A percentile compares a stretch with the other conserved stretches of the same genome.
Conservation (phyloP, 805 yeast genomes). For the Cyberlindnera maritima region DNA sequence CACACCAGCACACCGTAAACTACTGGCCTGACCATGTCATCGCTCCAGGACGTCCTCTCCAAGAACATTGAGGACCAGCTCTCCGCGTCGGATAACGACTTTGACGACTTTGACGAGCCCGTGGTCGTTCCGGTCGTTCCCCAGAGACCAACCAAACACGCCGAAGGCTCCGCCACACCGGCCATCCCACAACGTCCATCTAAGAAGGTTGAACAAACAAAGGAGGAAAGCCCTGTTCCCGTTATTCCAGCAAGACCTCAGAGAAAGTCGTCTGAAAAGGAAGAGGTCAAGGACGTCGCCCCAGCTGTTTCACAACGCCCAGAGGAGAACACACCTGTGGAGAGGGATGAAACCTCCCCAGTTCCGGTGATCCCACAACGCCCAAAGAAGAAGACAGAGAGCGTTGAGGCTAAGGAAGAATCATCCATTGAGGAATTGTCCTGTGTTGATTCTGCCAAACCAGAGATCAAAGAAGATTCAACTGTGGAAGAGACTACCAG, state of each 20-base stretch:
- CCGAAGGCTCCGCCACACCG: not conserved
- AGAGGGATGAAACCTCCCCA: not conserved
- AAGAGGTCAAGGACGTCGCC: not conserved
- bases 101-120: slow-evolving; percentile 4
- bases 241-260: slow-evolving; percentile 13
- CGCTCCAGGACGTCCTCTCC: slow-evolving; percentile 4
- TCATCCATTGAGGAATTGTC: not conserved
- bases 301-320: slow-evolving; percentile 17
- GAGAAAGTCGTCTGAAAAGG: not conserved
- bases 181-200: slow-evolving; percentile 12
- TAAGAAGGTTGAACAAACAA: not conserved
- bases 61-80: slow-evolving; percentile 3
- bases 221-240: slow-evolving; percentile 3
- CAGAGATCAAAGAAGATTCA: not conserved
- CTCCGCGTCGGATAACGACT: slow-evolving; percentile 1
- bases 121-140: slow-evolving; percentile 9
- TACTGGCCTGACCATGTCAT: slow-evolving; percentile 6
- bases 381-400: not conserved
- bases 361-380: slow-evolving; percentile 1
- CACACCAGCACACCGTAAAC: too few relatives aligned
- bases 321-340: not conserved
- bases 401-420: not conserved
- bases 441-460: not conserved
- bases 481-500: not conserved
- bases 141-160: slow-evolving; percentile 10